Base-by-base conservation (phyloP, 164 flowering plant genomes). In the Taxillus chinensis region DNA sequence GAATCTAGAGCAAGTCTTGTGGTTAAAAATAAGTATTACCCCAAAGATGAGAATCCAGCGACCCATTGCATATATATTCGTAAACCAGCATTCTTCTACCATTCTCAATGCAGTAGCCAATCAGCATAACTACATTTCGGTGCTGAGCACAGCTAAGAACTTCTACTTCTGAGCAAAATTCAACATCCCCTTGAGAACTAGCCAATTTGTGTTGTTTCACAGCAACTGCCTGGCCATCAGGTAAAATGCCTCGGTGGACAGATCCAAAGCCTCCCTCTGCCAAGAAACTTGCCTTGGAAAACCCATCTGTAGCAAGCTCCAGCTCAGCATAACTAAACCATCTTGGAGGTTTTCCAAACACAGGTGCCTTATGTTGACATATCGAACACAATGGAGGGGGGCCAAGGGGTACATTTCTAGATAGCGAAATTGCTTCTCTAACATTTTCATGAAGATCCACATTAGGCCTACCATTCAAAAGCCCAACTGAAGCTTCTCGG, bases 71-170 rank as follows among this genome's bases (percentile, higher is more conserved):
- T 27, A 90, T 79, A 67, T 82, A 92, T 75, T 92, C 97, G 68
- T 90, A 90, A 49, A 90, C 92, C 73, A 92, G 64, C 10, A 88
- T 63, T 75, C 97, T 85, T 67, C 56, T 83, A 39, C 70, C 71
- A 37, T 68, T 80, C 46, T 92, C 86, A 53, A 81, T 67, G 61
- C 97, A 92, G 68, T 80, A 90, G 3, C 98, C 98, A 73, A 90
- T 84, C 15, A 92, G 70, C 87, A 90, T 70, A 59, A 90, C 98
- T 61, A 92, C 92, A 77, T 92, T 90, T 63, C 87, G 80, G 66
- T 90, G 98, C 61, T 92, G 98, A 5, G 97, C 97, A 74, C 98
- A 92, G 78, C 95, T 90, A 72, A 92, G 67, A 0, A 90, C 80
- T 53, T 75, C 70, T 40, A 90, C 98, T 75, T 92, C 97, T 64